These are phyloP conservation scores for Domatiomyces globalis DNA, from an alignment of 2,329 filamentous ascomycete species.

Conservation along the genomic window DNA sequence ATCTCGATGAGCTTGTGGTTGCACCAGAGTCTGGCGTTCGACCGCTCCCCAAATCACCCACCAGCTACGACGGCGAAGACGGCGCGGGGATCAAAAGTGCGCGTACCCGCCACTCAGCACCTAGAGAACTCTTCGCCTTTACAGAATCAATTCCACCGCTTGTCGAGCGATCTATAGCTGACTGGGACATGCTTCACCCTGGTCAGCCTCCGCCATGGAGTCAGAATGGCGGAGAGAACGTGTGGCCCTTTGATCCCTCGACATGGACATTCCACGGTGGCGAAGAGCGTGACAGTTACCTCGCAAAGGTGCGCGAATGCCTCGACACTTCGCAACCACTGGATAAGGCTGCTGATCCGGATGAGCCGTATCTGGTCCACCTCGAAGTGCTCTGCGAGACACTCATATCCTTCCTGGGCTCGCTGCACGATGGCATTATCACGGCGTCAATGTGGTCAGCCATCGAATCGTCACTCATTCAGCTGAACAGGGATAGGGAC, in stretches of 20 bases:
- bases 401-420: conserved; percentile 58
- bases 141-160: conserved; percentile 62
- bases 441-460: conserved; percentile 55
- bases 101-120: conserved; percentile 53
- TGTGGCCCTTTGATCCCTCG: conserved; percentile 46
- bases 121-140: conserved; percentile 75
- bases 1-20: conserved; percentile 74
- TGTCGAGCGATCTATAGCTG: conserved; percentile 43
- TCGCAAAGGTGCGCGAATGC: conserved; percentile 42
- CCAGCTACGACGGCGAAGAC: conserved; percentile 15
- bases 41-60: conserved; percentile 42
- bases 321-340: conserved; percentile 58
- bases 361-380: conserved; percentile 50
- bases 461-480: conserved; percentile 47
- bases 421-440: conserved; percentile 66
- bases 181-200: conserved; percentile 46
- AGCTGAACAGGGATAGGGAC: conserved; percentile 34
- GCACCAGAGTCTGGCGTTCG: conserved; percentile 68
- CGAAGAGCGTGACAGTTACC: conserved; percentile 29
- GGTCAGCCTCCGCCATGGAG: conserved; percentile 41
- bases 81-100: neutral
- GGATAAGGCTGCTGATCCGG: conserved; percentile 45
- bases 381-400: conserved; percentile 61
- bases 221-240: neutral
- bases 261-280: conserved; percentile 33